Conservation (phyloP, 805 yeast genomes). For the Candida awuae region DNA sequence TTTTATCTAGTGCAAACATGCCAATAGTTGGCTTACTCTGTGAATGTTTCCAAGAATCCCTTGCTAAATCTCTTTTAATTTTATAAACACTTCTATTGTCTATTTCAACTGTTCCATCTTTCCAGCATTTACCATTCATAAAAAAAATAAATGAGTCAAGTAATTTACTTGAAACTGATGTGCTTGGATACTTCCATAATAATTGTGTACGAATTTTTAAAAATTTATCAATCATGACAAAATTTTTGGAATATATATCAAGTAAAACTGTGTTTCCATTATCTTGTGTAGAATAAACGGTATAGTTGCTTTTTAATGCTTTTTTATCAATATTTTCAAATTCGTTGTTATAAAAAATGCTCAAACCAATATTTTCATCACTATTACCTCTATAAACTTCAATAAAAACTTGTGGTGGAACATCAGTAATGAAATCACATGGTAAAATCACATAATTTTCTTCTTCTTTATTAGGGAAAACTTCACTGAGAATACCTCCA, state of each 20-base stretch:
- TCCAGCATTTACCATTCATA: constrained; percentile 43
- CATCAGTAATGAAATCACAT: constrained; percentile 87
- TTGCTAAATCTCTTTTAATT: constrained; percentile 75
- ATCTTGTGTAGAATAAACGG: constrained; percentile 47
- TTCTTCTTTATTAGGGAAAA: constrained; percentile 6
- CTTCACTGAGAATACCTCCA: constrained; percentile 49
- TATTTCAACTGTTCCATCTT: constrained; percentile 3
- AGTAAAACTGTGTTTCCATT: constrained; percentile 44
- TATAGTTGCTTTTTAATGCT: constrained; percentile 56
- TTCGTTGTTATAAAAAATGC: constrained; percentile 66
- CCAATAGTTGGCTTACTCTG: constrained; percentile 51
- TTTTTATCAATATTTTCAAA: constrained; percentile 76
- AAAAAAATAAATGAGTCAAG: constrained; percentile 69
- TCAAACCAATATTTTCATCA: constrained; percentile 60
- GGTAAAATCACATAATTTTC: constrained; percentile 76
- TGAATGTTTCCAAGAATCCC: constrained; percentile 87
- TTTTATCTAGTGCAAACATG: constrained; percentile 60
- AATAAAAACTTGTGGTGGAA: constrained; percentile 82
- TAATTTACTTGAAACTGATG: constrained; percentile 67
- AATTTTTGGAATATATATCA: constrained; percentile 64
- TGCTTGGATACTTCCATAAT: constrained; percentile 80
- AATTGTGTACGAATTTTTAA: constrained; percentile 76
- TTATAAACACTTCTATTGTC: constrained; percentile 48
- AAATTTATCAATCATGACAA: constrained; percentile 63
- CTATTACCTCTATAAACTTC: constrained; percentile 74